Conservation (phyloP, 176 grass and related monocot genomes). For the Triticum monococcum region DNA sequence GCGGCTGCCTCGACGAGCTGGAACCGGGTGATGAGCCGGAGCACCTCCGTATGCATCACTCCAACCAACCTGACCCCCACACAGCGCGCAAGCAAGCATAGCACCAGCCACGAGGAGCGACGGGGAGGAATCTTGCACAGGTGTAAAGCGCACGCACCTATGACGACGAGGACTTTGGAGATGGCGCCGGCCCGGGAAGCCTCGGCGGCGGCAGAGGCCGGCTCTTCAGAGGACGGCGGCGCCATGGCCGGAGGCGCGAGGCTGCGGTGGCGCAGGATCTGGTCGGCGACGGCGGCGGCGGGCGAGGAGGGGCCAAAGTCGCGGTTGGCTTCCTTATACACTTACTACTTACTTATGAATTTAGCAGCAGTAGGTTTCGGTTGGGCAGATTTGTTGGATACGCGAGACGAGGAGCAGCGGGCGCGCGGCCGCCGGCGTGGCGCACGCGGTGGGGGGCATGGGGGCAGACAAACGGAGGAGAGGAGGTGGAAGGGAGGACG, state of each 20-base stretch:
- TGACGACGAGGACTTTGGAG: conserved; percentile 71
- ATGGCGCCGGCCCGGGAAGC: conserved; percentile 15
- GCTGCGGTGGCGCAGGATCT: neutral
- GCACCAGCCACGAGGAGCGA: neutral
- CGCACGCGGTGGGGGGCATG: no score
- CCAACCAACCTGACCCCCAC: neutral
- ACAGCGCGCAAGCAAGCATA: neutral
- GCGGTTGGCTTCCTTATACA: neutral
- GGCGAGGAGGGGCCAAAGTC: neutral
- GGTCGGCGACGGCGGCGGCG: neutral
- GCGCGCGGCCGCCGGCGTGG: no score
- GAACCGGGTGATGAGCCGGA: conserved; percentile 68
- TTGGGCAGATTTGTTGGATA: no score
- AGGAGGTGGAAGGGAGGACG: no score
- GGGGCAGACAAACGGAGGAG: no score
- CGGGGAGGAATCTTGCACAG: neutral
- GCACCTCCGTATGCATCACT: conserved; percentile 90
- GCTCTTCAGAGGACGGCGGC: conserved; percentile 25
- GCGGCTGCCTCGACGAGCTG: conserved; percentile 44
- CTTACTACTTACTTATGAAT: no score
- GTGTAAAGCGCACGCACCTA: conserved; percentile 31
- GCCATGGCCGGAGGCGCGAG: conserved; percentile 15
- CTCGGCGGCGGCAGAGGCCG: neutral
- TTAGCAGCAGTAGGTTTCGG: no score
- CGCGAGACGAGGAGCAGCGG: no score